These are phyloP conservation scores for Serpula lacrymans DNA, from an alignment of 768 basidiomycete species.

Conservation along the genomic window DNA sequence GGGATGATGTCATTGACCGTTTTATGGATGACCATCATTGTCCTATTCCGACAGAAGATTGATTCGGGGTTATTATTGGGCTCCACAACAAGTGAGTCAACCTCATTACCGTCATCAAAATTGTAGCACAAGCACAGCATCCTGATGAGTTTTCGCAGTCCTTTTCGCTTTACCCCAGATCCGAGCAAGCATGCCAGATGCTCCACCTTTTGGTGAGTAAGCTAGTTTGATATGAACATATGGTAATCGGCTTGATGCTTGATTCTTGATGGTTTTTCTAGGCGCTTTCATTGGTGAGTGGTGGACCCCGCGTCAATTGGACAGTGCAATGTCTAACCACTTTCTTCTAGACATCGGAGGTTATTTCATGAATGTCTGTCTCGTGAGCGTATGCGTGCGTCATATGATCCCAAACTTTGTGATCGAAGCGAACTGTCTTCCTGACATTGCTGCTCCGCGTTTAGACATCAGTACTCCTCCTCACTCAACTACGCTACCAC, in stretches of 20 bases:
- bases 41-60: slow-evolving; percentile 1
- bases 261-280: too few species aligned
- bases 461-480: slow-evolving; percentile 1
- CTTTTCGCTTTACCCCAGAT: slow-evolving; percentile 4
- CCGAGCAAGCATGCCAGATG: slow-evolving; percentile 6
- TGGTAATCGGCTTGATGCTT: neutral
- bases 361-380: slow-evolving; percentile 7
- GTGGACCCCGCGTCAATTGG: neutral
- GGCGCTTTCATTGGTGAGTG: slow-evolving; percentile 3
- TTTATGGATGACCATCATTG: slow-evolving; percentile 5
- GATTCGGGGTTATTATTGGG: slow-evolving; percentile 1
- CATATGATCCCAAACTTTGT: neutral
- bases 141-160: neutral
- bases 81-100: slow-evolving; percentile 5
- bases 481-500: slow-evolving; percentile 1
- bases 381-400: slow-evolving; percentile 5
- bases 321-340: too few species aligned
- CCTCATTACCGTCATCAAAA: neutral
- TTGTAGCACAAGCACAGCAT: too few species aligned
- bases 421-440: too few species aligned
- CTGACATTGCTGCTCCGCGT: neutral
- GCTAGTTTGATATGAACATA: neutral
- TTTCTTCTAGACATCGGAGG: slow-evolving; percentile 5
- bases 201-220: slow-evolving; percentile 3
- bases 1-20: slow-evolving; percentile 3